Evolutionary conservation across 495 filamentous ascomycete species (phyloP), one percentile per base, ranked within the genome.

Genomic region (Neurospora tetrasperma): DNA sequence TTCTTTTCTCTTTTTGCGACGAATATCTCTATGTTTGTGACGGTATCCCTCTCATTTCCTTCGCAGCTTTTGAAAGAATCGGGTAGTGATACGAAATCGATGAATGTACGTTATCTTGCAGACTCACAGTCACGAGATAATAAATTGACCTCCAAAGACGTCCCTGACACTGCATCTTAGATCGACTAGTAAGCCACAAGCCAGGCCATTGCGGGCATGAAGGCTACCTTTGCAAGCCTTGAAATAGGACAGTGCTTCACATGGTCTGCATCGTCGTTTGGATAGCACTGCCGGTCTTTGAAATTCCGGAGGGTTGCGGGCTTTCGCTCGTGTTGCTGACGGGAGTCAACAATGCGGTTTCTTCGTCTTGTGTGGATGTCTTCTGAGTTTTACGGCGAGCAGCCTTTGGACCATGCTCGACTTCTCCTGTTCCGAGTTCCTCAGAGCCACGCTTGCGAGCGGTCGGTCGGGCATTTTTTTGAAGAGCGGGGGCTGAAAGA

Each of bases 171-270:
- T 87, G 38, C 81, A 82, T 72, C 89, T 85, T 1, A 80, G 81
- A 76, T 94, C 92, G 31, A 92, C 79, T 1, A 95, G 80, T 71
- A 90, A 88, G 1, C 88, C 91, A 27, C 81, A 81, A 7, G 84
- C 85, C 20, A 89, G 70, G 4, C 81, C 77, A 3, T 85, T 77
- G 2, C 76, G 76, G 1, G 83, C 80, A 72, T 94, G 88, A 3
- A 3, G 86, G 18, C 88, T 89, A 0, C 88, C 86, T 76, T 96
- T 90, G 43, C 88, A 87, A 4, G 85, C 76, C 0, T 83, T 85
- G 79, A 88, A 94, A 81, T 90, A 94, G 0, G 86, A 84, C 2
- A 94, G 77, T 2, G 89, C 84, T 76, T 94, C 91, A 73, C 88
- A 90, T 5, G 96, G 77, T 0, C 85, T 86, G 16, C 88, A 86